Evolutionary conservation across 805 yeast species (phyloP), one percentile per base, ranked within the genome.

Genomic region (Kodamaea nitidulidarum): DNA sequence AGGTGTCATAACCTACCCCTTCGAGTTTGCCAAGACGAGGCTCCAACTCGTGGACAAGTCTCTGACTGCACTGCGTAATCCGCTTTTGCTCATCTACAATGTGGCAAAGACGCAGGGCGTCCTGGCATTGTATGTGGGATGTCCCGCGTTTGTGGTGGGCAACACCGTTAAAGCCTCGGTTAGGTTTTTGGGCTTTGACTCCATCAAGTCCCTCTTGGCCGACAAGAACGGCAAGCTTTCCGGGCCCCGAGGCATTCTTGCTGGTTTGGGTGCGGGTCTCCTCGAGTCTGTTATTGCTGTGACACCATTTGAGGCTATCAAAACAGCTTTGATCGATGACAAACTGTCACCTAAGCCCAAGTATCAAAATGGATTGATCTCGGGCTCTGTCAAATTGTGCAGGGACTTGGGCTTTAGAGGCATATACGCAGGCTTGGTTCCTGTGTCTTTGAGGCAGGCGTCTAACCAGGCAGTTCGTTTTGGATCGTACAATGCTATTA

Each of bases 261-360:
- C 98, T 1, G 98, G 98, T n/a, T 69, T 93, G 32, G 97, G 98
- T 35, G 98, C 98, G 2, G 98, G 98, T 26, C 75, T 90, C 32
- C 63, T 91, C 44, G 98, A 91, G 59, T 83, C 95, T 41, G 83
- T 88, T 18, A 71, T 90, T 32, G 98, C 98, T 0, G 95, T 93
- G 35, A 91, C 98, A 0, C 98, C 98, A 2, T 88, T 90, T 40
- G 98, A 91, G 62, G 95, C 96, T 25, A 87, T 91, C 63, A 91
- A 91, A 58, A 91, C 98, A 0, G 96, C 95, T 0, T 73, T 90
- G 63, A 93, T 91, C 50, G 98, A 91, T 65, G 98, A 91, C 59
- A 87, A 82, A 49, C 95, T 84, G 61, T 54, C 83, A 4, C 65
- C 76, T 3, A 73, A 71, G 39, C 97, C 97, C 34, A 81, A 76